A percentile compares a stretch with the other conserved stretches of the same genome.
Conservation (phyloP, 192 early-diverging fungal genomes). For the Backusella parvicylindrica region DNA sequence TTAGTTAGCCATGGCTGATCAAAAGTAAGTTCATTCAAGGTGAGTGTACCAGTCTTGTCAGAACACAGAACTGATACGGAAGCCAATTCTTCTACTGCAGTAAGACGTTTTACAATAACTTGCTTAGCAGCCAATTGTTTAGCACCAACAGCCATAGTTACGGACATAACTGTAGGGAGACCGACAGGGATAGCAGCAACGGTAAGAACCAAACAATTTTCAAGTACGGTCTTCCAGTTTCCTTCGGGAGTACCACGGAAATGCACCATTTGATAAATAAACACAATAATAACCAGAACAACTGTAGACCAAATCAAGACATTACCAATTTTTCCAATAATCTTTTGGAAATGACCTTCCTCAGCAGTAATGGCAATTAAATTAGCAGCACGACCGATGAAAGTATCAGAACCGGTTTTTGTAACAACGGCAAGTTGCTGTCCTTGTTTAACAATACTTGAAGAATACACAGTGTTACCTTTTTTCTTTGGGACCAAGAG, state of each 20-base stretch:
- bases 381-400: slow-evolving; percentile 92
- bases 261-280: slow-evolving; percentile 69
- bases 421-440: slow-evolving; percentile 89
- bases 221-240: slow-evolving; percentile 60
- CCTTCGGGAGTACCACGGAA: slow-evolving; percentile 48
- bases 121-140: slow-evolving; percentile 87
- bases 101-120: slow-evolving; percentile 94
- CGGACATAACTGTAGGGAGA: slow-evolving; percentile 93
- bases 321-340: slow-evolving; percentile 91
- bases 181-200: slow-evolving; percentile 93
- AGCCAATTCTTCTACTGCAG: slow-evolving; percentile 93
- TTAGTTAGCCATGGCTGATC: slow-evolving; percentile 79
- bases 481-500: slow-evolving; percentile 84
- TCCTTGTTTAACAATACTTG: slow-evolving; percentile 92
- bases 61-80: slow-evolving; percentile 84
- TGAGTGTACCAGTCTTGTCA: slow-evolving; percentile 92
- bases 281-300: slow-evolving; percentile 74
- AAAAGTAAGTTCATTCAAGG: slow-evolving; percentile 92
- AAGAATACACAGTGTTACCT: slow-evolving; percentile 84
- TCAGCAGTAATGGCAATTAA: slow-evolving; percentile 90
- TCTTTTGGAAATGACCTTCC: slow-evolving; percentile 96
- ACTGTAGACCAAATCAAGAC: slow-evolving; percentile 85
- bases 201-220: slow-evolving; percentile 79
- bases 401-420: slow-evolving; percentile 91
- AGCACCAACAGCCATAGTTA: slow-evolving; percentile 97